Percentiles rank a stretch among this genome's conserved stretches.
Evolutionary conservation across 331 rosid genomes (phyloP).

Genomic region (Acacia pycnantha): DNA sequence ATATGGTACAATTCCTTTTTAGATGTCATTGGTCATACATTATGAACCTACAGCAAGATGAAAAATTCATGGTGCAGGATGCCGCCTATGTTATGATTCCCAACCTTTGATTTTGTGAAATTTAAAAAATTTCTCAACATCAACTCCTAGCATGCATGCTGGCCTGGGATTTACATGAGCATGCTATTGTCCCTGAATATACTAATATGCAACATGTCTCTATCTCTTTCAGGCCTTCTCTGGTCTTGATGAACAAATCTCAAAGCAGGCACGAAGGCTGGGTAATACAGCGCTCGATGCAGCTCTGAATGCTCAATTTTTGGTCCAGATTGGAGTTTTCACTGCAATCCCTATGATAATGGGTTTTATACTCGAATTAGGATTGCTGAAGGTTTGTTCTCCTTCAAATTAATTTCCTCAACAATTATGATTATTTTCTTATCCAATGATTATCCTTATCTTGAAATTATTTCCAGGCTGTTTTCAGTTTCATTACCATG

Average conservation of each 20-base stretch:
- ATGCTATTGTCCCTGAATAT: slow-evolving; percentile 10
- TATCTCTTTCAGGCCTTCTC: slow-evolving; percentile 74
- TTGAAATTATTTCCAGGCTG: slow-evolving; percentile 67
- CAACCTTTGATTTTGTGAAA: slow-evolving; percentile 8
- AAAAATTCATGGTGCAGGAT: background rate
- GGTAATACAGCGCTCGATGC: slow-evolving; percentile 89
- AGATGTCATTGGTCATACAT: background rate
- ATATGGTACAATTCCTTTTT: background rate
- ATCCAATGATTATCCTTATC: slow-evolving; percentile 5
- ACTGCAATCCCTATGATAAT: slow-evolving; percentile 95
- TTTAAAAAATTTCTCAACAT: background rate
- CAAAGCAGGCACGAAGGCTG: slow-evolving; percentile 44
- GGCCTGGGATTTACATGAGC: background rate
- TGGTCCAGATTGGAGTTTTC: slow-evolving; percentile 95
- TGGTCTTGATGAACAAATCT: slow-evolving; percentile 74
- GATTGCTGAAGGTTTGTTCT: slow-evolving; percentile 78
- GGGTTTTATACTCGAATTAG: slow-evolving; percentile 90
- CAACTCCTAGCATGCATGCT: background rate
- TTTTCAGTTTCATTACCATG: slow-evolving; percentile 93
- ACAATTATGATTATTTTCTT: background rate
- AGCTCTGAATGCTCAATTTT: slow-evolving; percentile 92
- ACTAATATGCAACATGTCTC: background rate
- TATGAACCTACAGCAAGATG: background rate
- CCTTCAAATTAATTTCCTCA: background rate
- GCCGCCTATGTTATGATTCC: background rate